These are phyloP conservation scores for Penicillium antarcticum DNA, from an alignment of 495 filamentous ascomycete species.

Conservation along the genomic window DNA sequence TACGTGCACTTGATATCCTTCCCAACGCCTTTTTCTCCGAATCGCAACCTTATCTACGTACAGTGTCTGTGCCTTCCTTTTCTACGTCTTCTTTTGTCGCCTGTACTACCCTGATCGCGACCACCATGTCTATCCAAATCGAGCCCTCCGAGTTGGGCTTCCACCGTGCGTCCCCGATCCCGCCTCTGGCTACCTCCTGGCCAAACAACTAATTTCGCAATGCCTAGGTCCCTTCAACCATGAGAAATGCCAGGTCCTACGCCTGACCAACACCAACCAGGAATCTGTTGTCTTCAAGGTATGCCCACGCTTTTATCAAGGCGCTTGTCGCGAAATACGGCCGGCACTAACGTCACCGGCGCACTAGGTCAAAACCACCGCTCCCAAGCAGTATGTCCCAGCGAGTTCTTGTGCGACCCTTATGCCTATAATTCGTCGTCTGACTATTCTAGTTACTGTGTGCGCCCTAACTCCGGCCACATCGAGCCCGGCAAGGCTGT, in stretches of 20 bases:
- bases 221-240: slow-evolving; percentile 81
- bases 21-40: slow-evolving; percentile 10
- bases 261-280: slow-evolving; percentile 72
- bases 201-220: slow-evolving; percentile 17
- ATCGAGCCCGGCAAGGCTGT: slow-evolving; percentile 85
- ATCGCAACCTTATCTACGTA: slow-evolving; percentile 13
- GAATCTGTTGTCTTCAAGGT: slow-evolving; percentile 96
- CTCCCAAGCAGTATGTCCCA: slow-evolving; percentile 87
- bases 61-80: background rate
- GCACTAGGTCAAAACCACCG: slow-evolving; percentile 92
- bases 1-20: slow-evolving; percentile 19
- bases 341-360: slow-evolving; percentile 16
- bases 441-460: slow-evolving; percentile 76
- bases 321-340: slow-evolving; percentile 10
- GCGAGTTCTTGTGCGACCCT: background rate
- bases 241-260: slow-evolving; percentile 82
- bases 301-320: slow-evolving; percentile 18
- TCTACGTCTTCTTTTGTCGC: background rate
- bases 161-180: slow-evolving; percentile 62
- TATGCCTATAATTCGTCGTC: slow-evolving; percentile 7
- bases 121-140: slow-evolving; percentile 88
- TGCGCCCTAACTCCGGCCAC: slow-evolving; percentile 93
- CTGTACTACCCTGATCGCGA: slow-evolving; percentile 3
- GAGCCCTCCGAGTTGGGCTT: slow-evolving; percentile 90
- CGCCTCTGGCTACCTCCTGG: slow-evolving; percentile 1